A percentile compares a stretch with the other conserved stretches of the same genome.
Conservation (phyloP, 2,329 filamentous ascomycete genomes). For the Penicillium sp. region DNA sequence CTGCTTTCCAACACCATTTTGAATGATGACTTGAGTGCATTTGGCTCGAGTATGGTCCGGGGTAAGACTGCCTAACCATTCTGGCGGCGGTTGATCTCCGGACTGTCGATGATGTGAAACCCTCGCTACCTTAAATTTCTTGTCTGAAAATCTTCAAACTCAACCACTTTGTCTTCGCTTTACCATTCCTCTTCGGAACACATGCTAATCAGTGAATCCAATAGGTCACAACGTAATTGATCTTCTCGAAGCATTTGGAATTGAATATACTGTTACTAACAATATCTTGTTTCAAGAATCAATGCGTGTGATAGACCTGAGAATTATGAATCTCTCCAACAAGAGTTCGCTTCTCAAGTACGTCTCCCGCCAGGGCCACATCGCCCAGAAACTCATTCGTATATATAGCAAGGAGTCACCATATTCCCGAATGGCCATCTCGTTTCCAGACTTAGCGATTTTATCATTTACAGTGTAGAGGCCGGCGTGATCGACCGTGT, state of each 20-base stretch:
- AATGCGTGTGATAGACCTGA: constrained; percentile 92
- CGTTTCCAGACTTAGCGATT: constrained; percentile 94
- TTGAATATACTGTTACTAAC: constrained; percentile 26
- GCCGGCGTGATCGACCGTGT: constrained; percentile 85
- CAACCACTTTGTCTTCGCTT: constrained; percentile 11
- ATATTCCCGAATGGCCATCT: constrained; percentile 93
- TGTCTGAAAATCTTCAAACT: constrained; percentile 66
- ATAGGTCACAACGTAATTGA: constrained; percentile 11
- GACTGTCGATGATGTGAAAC: constrained; percentile 95
- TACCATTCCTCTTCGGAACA: constrained; percentile 9
- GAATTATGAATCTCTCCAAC: constrained; percentile 74
- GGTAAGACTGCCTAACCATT: constrained; percentile 65
- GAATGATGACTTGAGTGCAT: constrained; percentile 99
- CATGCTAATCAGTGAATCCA: constrained; percentile 24
- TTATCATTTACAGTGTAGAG: constrained; percentile 98
- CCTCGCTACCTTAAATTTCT: constrained; percentile 94
- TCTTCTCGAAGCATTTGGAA: not conserved
- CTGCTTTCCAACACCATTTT: constrained; percentile 17
- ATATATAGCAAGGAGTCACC: constrained; percentile 75
- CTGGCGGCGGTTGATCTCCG: constrained; percentile 61
- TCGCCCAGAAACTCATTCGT: constrained; percentile 39
- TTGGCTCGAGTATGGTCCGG: constrained; percentile 97
- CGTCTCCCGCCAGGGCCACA: constrained; percentile 46
- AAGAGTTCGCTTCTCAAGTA: constrained; percentile 88
- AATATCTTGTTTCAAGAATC: constrained; percentile 59